phyloP scores from a whole-genome alignment of 768 basidiomycete genomes.

The Hypholoma sublateritium region DNA sequence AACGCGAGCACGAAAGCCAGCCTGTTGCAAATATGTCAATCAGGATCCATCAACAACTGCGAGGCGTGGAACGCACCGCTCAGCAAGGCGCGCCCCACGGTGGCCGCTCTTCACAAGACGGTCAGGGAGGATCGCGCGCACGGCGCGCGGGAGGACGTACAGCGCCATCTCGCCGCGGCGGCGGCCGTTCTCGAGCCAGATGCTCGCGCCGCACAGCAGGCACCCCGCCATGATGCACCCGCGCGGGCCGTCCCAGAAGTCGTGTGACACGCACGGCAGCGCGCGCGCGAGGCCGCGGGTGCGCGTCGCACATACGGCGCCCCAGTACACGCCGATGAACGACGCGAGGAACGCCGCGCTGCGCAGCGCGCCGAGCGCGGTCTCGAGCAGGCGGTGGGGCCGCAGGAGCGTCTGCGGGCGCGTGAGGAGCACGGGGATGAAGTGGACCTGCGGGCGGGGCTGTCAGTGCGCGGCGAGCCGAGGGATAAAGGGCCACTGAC shows the following conservation, averaged over 20 bases:
- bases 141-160: slow-evolving; percentile 72
- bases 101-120: slow-evolving; percentile 48
- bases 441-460: slow-evolving; percentile 53
- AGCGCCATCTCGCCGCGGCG: slow-evolving; percentile 78
- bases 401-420: slow-evolving; percentile 53
- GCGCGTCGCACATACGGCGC: slow-evolving; percentile 66
- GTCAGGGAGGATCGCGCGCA: slow-evolving; percentile 62
- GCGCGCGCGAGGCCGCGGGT: slow-evolving; percentile 63
- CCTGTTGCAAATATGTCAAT: slow-evolving; percentile 34
- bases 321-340: slow-evolving; percentile 73
- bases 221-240: slow-evolving; percentile 69
- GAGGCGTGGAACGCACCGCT: slow-evolving; percentile 46
- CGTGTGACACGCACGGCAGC: slow-evolving; percentile 68
- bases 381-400: slow-evolving; percentile 38
- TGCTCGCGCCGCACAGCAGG: slow-evolving; percentile 70
- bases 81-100: slow-evolving; percentile 39
- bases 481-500: slow-evolving; percentile 38
- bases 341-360: slow-evolving; percentile 73
- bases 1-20: slow-evolving; percentile 62
- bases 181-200: slow-evolving; percentile 73
- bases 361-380: slow-evolving; percentile 51
- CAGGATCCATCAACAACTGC: not conserved
- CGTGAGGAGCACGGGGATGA: slow-evolving; percentile 64
- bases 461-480: not conserved
- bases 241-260: slow-evolving; percentile 78